phyloP scores from a whole-genome alignment of 2,329 filamentous ascomycete genomes.

The Exophiala sp. region DNA sequence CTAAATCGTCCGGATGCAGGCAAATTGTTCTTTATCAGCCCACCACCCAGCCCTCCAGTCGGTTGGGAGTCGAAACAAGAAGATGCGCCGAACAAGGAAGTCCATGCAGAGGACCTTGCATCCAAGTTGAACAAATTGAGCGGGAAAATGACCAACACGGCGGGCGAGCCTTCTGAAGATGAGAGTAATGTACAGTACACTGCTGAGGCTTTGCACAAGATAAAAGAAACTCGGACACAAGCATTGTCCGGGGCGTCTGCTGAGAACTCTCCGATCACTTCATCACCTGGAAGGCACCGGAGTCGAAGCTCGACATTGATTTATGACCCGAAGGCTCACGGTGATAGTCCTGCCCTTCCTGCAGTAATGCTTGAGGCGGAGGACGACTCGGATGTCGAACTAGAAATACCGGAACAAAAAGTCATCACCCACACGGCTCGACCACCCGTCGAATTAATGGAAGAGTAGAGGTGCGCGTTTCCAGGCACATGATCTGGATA shows the following conservation, averaged over 20 bases:
- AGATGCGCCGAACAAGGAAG: slow-evolving; percentile 63
- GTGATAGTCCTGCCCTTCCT: slow-evolving; percentile 56
- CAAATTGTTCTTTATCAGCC: slow-evolving; percentile 65
- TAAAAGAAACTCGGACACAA: slow-evolving; percentile 15
- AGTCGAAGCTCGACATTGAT: slow-evolving; percentile 58
- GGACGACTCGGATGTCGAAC: slow-evolving; percentile 45
- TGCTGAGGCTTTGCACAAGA: slow-evolving; percentile 20
- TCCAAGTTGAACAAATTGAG: slow-evolving; percentile 54
- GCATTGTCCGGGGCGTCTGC: slow-evolving; percentile 14
- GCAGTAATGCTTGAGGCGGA: slow-evolving; percentile 63
- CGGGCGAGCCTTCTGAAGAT: slow-evolving; percentile 10
- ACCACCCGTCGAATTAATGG: slow-evolving; percentile 57
- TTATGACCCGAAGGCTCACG: slow-evolving; percentile 61
- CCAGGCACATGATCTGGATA: no score
- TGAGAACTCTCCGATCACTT: slow-evolving; percentile 14
- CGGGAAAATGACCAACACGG: slow-evolving; percentile 31
- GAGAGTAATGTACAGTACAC: slow-evolving; percentile 19
- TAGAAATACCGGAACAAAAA: slow-evolving; percentile 43
- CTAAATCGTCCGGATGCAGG: slow-evolving; percentile 56
- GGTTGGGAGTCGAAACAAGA: slow-evolving; percentile 63
- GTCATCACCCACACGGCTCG: slow-evolving; percentile 51
- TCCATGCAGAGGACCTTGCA: slow-evolving; percentile 61
- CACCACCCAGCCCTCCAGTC: slow-evolving; percentile 61
- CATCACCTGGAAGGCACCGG: slow-evolving; percentile 35
- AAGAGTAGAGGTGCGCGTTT: slow-evolving; percentile 22